Evolutionary conservation across 805 yeast genomes (phyloP).

Genomic region (Cyberlindnera maclurae): DNA sequence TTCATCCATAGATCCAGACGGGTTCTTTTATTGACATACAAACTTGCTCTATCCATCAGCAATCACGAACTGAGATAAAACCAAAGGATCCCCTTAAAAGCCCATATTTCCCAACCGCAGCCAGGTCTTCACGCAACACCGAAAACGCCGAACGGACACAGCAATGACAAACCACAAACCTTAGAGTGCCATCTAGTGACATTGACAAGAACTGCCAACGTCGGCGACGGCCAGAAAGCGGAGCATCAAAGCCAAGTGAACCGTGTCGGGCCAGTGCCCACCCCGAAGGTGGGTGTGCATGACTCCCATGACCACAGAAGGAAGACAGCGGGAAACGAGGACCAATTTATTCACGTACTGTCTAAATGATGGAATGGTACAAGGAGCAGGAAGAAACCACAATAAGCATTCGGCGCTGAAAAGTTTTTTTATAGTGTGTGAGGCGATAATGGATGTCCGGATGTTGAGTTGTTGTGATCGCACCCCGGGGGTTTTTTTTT

Average conservation of each 20-base stretch:
- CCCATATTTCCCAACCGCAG: no score
- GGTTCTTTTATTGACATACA: conserved; percentile 15
- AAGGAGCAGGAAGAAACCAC: background rate
- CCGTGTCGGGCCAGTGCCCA: no score
- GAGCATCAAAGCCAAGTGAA: no score
- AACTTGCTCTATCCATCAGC: conserved; percentile 15
- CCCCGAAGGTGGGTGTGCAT: no score
- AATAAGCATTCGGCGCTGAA: background rate
- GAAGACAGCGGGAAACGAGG: background rate
- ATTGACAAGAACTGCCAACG: conserved; percentile 1
- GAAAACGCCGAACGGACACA: background rate
- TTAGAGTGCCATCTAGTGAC: background rate
- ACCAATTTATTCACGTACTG: conserved; percentile 5
- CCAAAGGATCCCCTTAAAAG: conserved; percentile 1
- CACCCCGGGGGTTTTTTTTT: no score
- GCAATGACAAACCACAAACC: background rate
- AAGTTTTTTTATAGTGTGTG: background rate
- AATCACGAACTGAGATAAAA: conserved; percentile 17
- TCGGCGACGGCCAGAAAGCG: background rate
- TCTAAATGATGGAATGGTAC: conserved; percentile 6
- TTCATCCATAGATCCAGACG: conserved; percentile 24
- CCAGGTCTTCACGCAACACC: background rate
- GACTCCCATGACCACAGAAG: background rate
- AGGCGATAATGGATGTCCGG: no score
- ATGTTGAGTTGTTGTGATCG: no score